Evolutionary conservation across 371 early-diverging fungal species (phyloP).

Genomic region (Cokeromyces recurvatus): DNA sequence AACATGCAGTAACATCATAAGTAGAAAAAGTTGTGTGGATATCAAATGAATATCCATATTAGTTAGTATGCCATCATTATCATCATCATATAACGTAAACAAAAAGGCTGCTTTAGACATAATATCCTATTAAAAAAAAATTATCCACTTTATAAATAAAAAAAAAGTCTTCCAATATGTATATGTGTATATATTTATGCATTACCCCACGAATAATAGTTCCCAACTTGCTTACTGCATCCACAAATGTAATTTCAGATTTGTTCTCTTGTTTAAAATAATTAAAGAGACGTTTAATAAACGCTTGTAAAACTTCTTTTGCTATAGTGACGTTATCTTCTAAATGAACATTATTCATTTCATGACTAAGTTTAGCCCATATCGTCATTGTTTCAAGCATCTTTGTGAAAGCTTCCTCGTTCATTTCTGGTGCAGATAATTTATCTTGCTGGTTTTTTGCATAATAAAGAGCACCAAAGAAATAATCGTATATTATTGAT

Average conservation of each 20-base stretch:
- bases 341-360: not conserved
- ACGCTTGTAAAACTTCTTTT: conserved; percentile 10
- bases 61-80: conserved; percentile 58
- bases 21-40: conserved; percentile 75
- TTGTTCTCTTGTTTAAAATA: conserved; percentile 47
- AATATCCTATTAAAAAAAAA: conserved; percentile 46
- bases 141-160: not conserved
- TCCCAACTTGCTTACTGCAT: conserved; percentile 72
- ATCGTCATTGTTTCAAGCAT: conserved; percentile 26
- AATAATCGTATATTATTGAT: conserved; percentile 83
- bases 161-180: not conserved
- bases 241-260: conserved; percentile 65
- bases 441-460: conserved; percentile 39
- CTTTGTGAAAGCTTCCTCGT: conserved; percentile 52
- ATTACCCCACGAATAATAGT: conserved; percentile 66
- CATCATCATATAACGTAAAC: conserved; percentile 76
- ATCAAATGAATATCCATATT: conserved; percentile 77
- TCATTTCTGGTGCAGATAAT: conserved; percentile 44
- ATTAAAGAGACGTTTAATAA: conserved; percentile 49
- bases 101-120: conserved; percentile 75
- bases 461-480: conserved; percentile 80
- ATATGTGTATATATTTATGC: too few relatives aligned
- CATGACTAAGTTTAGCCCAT: conserved; percentile 20
- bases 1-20: conserved; percentile 55
- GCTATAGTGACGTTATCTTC: not conserved